These are phyloP conservation scores for Trametes gibbosa DNA, from an alignment of 768 basidiomycete species.

Conservation along the genomic window DNA sequence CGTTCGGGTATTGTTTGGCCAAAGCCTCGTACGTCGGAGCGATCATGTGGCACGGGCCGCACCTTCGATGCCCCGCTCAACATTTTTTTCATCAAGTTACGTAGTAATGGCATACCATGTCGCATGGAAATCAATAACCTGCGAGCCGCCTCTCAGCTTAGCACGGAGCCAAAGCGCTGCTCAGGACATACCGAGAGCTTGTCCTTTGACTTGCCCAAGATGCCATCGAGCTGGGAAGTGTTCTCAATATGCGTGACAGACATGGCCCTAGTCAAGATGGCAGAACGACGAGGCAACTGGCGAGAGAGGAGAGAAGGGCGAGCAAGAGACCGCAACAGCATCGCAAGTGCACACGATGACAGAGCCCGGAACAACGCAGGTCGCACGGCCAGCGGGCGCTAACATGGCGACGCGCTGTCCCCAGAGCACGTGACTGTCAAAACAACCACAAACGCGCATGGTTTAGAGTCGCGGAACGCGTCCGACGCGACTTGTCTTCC, in stretches of 20 bases:
- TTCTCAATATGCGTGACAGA: conserved; percentile 63
- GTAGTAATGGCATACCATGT: conserved; percentile 51
- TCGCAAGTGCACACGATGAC: conserved; percentile 5
- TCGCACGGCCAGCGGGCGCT: conserved; percentile 6
- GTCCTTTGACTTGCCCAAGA: conserved; percentile 55
- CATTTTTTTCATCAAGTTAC: neutral
- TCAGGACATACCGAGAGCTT: conserved; percentile 58
- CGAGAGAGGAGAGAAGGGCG: conserved; percentile 13
- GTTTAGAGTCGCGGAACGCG: conserved; percentile 20
- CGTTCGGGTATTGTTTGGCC: conserved; percentile 62
- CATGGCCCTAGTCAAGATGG: conserved; percentile 35
- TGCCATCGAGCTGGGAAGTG: conserved; percentile 56
- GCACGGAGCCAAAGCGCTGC: neutral
- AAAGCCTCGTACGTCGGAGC: conserved; percentile 73
- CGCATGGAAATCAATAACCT: conserved; percentile 89
- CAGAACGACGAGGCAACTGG: conserved; percentile 8
- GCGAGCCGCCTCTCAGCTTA: neutral
- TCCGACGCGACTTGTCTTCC: conserved; percentile 18
- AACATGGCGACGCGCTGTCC: conserved; percentile 7
- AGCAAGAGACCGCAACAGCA: conserved; percentile 17
- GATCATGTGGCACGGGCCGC: conserved; percentile 82
- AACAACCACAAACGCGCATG: conserved; percentile 19
- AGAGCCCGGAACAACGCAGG: neutral
- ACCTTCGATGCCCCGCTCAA: conserved; percentile 45
- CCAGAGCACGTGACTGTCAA: conserved; percentile 17